A percentile compares a stretch with the other conserved stretches of the same genome.
Conservation (phyloP, 805 yeast species). For the Phaffomyces antillensis region DNA sequence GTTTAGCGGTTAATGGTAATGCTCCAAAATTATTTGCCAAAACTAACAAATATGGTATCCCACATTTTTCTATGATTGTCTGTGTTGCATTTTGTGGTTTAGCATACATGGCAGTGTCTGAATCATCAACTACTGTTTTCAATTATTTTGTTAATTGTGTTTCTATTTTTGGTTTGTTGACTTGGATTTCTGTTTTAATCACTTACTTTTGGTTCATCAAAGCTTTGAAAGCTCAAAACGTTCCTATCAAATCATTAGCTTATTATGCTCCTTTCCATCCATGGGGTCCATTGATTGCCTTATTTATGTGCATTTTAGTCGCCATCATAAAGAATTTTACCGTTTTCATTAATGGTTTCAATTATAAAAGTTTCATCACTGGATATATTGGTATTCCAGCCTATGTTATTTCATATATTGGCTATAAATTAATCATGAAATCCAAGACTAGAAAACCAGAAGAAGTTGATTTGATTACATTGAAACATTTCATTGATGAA, state of each 20-base stretch:
- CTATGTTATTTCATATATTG: slow-evolving; percentile 64
- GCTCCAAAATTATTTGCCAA: slow-evolving; percentile 65
- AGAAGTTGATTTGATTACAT: slow-evolving; percentile 55
- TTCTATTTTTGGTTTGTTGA: slow-evolving; percentile 65
- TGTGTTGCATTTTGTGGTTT: slow-evolving; percentile 49
- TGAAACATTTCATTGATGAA: slow-evolving; percentile 32
- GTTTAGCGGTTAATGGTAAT: slow-evolving; percentile 63
- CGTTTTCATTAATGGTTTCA: slow-evolving; percentile 60
- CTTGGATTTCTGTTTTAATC: slow-evolving; percentile 66
- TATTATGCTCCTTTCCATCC: slow-evolving; percentile 70
- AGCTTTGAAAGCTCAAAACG: slow-evolving; percentile 63
- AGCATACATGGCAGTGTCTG: slow-evolving; percentile 63
- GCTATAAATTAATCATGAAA: slow-evolving; percentile 50
- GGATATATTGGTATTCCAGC: slow-evolving; percentile 73
- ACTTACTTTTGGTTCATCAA: slow-evolving; percentile 60
- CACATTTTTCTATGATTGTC: slow-evolving; percentile 47
- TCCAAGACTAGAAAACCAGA: slow-evolving; percentile 40
- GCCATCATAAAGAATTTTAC: slow-evolving; percentile 66
- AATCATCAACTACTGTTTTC: slow-evolving; percentile 53
- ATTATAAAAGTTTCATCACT: slow-evolving; percentile 62
- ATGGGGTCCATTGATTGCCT: slow-evolving; percentile 55
- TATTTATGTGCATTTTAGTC: slow-evolving; percentile 46
- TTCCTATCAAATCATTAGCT: slow-evolving; percentile 45
- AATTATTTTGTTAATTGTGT: slow-evolving; percentile 69
- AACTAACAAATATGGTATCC: slow-evolving; percentile 68